phyloP scores from a whole-genome alignment of 352 stramenopile species.

The Detonula confervacea region DNA sequence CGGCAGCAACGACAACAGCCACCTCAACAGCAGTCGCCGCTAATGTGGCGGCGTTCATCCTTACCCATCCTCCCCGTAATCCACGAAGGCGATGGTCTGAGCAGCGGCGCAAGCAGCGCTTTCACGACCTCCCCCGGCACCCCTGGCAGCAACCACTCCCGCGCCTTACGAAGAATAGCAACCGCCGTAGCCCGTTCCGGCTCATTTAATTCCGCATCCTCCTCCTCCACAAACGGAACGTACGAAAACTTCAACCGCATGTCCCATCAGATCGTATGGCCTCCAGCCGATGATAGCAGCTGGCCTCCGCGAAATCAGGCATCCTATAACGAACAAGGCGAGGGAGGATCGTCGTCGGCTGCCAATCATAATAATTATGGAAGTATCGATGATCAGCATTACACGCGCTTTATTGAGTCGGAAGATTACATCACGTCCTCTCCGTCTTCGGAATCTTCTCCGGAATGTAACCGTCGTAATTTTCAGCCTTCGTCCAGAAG shows the following conservation, averaged over 20 bases:
- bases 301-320: constrained; percentile 3
- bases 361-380: too few species aligned
- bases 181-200: neutral
- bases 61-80: constrained; percentile 22
- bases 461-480: neutral
- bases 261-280: constrained; percentile 12
- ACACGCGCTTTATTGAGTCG: neutral
- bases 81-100: constrained; percentile 14
- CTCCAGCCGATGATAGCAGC: neutral
- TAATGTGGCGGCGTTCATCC: neutral
- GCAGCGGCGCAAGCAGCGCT: neutral
- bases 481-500: neutral
- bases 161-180: too few species aligned
- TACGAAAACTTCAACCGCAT: constrained; percentile 25
- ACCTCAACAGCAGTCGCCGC: too few species aligned
- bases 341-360: neutral
- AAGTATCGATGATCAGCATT: too few species aligned
- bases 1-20: too few species aligned
- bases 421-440: constrained; percentile 13
- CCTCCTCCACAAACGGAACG: neutral
- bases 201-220: neutral
- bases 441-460: neutral
- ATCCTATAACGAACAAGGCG: neutral
- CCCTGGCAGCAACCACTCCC: neutral
- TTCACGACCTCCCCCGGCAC: neutral